Percentiles rank a stretch among this genome's conserved stretches.
phyloP scores from a whole-genome alignment of 192 early-diverging fungal species.

The Coemansia sp. region DNA sequence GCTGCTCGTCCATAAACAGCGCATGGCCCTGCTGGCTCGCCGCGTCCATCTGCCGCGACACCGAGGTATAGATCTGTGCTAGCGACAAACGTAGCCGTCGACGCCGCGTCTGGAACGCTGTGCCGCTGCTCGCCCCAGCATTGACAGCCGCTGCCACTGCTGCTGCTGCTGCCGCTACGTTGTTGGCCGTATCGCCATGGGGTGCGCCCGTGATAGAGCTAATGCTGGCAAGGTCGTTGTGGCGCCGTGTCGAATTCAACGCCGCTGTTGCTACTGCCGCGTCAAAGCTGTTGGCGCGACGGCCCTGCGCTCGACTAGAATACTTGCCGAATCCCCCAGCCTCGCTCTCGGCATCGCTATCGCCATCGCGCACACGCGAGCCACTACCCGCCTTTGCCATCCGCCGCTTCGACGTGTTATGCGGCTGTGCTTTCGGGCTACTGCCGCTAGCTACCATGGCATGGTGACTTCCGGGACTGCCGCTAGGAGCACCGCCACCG shows the following conservation, averaged over 20 bases:
- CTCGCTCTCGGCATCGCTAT: conserved; percentile 19
- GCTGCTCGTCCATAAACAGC: conserved; percentile 42
- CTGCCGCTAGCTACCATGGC: neutral
- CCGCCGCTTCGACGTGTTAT: conserved; percentile 19
- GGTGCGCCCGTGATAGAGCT: too few species aligned
- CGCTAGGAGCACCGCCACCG: too few species aligned
- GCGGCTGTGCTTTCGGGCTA: conserved; percentile 14
- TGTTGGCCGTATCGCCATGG: neutral
- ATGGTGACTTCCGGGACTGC: too few species aligned
- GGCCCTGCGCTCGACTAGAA: neutral
- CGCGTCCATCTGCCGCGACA: conserved; percentile 44
- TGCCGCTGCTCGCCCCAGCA: conserved; percentile 20
- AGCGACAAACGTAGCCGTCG: conserved; percentile 34
- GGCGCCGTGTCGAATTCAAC: neutral
- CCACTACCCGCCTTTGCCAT: conserved; percentile 6
- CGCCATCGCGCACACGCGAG: conserved; percentile 5
- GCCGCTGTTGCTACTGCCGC: conserved; percentile 7
- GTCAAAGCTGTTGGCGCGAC: conserved; percentile 44
- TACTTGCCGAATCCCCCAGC: conserved; percentile 19
- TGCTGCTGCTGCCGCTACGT: neutral
- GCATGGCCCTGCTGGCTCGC: conserved; percentile 50
- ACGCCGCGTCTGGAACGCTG: conserved; percentile 26
- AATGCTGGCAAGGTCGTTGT: neutral
- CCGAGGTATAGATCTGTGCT: conserved; percentile 42
- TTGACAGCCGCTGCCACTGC: conserved; percentile 22